These are phyloP conservation scores for Pythium insidiosum DNA, from an alignment of 352 stramenopile species.

Conservation along the genomic window DNA sequence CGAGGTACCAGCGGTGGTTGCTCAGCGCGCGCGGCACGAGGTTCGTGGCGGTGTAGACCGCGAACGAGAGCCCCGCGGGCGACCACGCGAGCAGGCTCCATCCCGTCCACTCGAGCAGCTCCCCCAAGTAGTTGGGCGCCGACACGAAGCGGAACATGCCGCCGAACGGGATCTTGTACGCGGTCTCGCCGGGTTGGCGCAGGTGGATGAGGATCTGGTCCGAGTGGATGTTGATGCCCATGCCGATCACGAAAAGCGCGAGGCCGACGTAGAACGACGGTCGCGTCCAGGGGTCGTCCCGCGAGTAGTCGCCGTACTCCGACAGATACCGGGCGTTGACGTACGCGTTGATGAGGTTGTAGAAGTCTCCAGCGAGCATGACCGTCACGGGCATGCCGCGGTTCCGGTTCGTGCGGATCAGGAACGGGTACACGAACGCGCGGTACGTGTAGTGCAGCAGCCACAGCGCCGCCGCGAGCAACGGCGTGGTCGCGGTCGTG, in stretches of 20 bases:
- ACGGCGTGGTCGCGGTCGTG: slow-evolving; percentile 21
- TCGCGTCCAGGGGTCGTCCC: slow-evolving; percentile 21
- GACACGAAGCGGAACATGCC: slow-evolving; percentile 67
- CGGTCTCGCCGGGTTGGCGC: slow-evolving; percentile 41
- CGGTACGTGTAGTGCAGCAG: slow-evolving; percentile 62
- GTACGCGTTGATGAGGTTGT: slow-evolving; percentile 69
- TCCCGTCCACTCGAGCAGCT: slow-evolving; percentile 68
- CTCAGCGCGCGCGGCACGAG: slow-evolving; percentile 12
- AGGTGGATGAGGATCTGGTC: slow-evolving; percentile 65
- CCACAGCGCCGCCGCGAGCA: slow-evolving; percentile 51
- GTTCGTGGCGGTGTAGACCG: slow-evolving; percentile 14
- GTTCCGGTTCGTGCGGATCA: slow-evolving; percentile 36
- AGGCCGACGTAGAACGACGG: slow-evolving; percentile 46
- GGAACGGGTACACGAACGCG: slow-evolving; percentile 60
- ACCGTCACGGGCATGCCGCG: slow-evolving; percentile 61
- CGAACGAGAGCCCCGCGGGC: slow-evolving; percentile 20
- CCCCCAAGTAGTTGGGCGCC: slow-evolving; percentile 67
- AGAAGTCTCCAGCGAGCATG: slow-evolving; percentile 39
- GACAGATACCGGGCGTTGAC: slow-evolving; percentile 62
- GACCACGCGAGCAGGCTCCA: slow-evolving; percentile 57
- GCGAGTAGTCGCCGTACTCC: slow-evolving; percentile 44
- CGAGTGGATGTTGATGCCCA: slow-evolving; percentile 57
- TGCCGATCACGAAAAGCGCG: slow-evolving; percentile 36
- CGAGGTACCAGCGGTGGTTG: slow-evolving; percentile 15
- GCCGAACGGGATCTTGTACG: slow-evolving; percentile 48